A percentile compares a stretch with the other conserved stretches of the same genome.
Evolutionary conservation across 768 basidiomycete species (phyloP).

Genomic region (Inosperma sp.): DNA sequence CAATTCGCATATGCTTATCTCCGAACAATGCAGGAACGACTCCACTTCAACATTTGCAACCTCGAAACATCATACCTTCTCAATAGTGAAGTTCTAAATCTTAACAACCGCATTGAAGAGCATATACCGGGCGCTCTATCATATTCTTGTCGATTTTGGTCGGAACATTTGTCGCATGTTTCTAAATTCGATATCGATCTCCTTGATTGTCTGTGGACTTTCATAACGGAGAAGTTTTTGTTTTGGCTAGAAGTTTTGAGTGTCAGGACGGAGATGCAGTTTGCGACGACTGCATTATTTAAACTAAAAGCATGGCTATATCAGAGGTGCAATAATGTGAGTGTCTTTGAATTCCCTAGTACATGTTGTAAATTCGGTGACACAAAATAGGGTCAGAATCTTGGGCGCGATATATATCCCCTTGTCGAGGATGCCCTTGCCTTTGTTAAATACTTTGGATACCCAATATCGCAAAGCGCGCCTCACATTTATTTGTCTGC

Average conservation of each 20-base stretch:
- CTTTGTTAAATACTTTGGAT: slow-evolving; percentile 30
- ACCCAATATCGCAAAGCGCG: slow-evolving; percentile 26
- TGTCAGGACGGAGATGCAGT: slow-evolving; percentile 9
- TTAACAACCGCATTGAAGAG: slow-evolving; percentile 17
- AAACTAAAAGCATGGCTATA: neutral
- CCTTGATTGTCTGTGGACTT: slow-evolving; percentile 14
- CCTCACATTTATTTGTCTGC: slow-evolving; percentile 40
- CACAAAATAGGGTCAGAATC: neutral
- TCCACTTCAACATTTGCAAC: slow-evolving; percentile 35
- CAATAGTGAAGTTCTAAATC: slow-evolving; percentile 26
- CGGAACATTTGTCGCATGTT: slow-evolving; percentile 19
- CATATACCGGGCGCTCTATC: slow-evolving; percentile 23
- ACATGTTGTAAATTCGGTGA: neutral
- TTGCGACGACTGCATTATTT: neutral
- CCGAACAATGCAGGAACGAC: slow-evolving; percentile 23
- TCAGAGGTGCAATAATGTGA: neutral
- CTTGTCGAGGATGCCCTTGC: slow-evolving; percentile 20
- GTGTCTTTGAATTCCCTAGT: neutral
- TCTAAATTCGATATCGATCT: slow-evolving; percentile 2
- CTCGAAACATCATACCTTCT: slow-evolving; percentile 26
- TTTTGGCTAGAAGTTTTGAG: slow-evolving; percentile 34
- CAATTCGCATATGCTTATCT: slow-evolving; percentile 22
- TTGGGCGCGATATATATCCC: neutral
- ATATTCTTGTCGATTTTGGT: slow-evolving; percentile 32
- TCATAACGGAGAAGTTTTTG: slow-evolving; percentile 23